A percentile compares a stretch with the other conserved stretches of the same genome.
These are phyloP conservation scores for Mucor mucedo DNA, from an alignment of 371 early-diverging fungal species.

Conservation along the genomic window DNA sequence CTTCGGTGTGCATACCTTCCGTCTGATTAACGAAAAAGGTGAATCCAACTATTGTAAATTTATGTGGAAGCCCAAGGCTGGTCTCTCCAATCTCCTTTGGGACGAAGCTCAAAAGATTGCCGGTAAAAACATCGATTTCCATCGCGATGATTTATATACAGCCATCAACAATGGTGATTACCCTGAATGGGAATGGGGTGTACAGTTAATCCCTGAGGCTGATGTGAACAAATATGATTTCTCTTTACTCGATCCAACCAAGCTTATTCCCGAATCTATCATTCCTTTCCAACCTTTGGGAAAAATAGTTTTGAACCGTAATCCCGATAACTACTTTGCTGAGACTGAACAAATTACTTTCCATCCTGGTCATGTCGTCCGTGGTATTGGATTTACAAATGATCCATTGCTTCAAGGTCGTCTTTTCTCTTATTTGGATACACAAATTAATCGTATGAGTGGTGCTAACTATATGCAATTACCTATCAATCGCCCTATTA, in stretches of 20 bases:
- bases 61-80: slow-evolving; percentile 56
- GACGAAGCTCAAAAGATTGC: slow-evolving; percentile 58
- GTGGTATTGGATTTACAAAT: slow-evolving; percentile 56
- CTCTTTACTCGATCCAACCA: slow-evolving; percentile 60
- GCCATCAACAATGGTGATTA: slow-evolving; percentile 54
- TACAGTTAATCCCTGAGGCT: slow-evolving; percentile 51
- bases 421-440: slow-evolving; percentile 57
- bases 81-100: slow-evolving; percentile 47
- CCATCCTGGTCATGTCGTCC: slow-evolving; percentile 44
- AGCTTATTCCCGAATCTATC: slow-evolving; percentile 55
- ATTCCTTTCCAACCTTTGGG: slow-evolving; percentile 54
- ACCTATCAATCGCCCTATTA: slow-evolving; percentile 57
- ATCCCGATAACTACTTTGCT: slow-evolving; percentile 59
- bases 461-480: slow-evolving; percentile 55
- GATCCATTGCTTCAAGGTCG: slow-evolving; percentile 65
- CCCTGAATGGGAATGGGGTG: slow-evolving; percentile 56
- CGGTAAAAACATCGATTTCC: slow-evolving; percentile 58
- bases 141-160: slow-evolving; percentile 50
- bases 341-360: slow-evolving; percentile 62
- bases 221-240: slow-evolving; percentile 54
- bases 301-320: slow-evolving; percentile 55
- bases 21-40: slow-evolving; percentile 53
- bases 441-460: slow-evolving; percentile 56
- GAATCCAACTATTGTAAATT: slow-evolving; percentile 52
- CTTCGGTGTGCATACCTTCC: slow-evolving; percentile 54